These are phyloP conservation scores for Chlamydomonas incerta DNA, from an alignment of 139 green algal species.

Conservation along the genomic window DNA sequence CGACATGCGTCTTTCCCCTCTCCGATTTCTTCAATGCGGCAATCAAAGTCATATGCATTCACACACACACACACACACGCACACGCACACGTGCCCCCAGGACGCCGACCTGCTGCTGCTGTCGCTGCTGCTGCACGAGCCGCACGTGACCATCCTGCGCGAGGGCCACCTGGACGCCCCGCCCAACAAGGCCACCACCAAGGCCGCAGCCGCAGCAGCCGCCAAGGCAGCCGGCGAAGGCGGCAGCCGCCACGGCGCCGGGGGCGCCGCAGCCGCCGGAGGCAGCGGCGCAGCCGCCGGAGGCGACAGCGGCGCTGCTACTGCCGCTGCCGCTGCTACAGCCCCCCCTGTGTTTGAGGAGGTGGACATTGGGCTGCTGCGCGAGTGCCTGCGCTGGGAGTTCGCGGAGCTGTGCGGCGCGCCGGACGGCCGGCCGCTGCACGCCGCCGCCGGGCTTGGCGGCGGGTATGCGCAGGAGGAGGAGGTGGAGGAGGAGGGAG, in stretches of 20 bases:
- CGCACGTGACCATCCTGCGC: constrained; percentile 87
- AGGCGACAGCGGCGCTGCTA: constrained; percentile 18
- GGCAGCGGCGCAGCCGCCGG: neutral
- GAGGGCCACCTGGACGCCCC: constrained; percentile 59
- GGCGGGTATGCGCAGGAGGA: too few relatives aligned
- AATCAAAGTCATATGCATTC: too few relatives aligned
- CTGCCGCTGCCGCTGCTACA: constrained; percentile 10
- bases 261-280: neutral
- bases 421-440: neutral
- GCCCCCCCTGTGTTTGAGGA: constrained; percentile 35
- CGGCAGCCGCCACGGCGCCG: neutral
- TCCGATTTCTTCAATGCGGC: too few relatives aligned
- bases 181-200: neutral
- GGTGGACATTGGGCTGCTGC: constrained; percentile 76
- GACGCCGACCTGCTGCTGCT: constrained; percentile 95
- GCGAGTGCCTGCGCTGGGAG: constrained; percentile 86
- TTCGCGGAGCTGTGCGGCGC: constrained; percentile 65
- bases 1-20: too few relatives aligned
- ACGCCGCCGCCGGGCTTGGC: neutral
- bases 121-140: constrained; percentile 89
- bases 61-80: too few relatives aligned
- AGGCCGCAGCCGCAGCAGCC: neutral
- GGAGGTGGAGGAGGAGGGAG: neutral
- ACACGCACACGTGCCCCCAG: too few relatives aligned
- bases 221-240: neutral